Percentiles rank a stretch among this genome's conserved stretches.
phyloP scores from a whole-genome alignment of 2,329 filamentous ascomycete genomes.

The Sclerotinia sclerotiorum region DNA sequence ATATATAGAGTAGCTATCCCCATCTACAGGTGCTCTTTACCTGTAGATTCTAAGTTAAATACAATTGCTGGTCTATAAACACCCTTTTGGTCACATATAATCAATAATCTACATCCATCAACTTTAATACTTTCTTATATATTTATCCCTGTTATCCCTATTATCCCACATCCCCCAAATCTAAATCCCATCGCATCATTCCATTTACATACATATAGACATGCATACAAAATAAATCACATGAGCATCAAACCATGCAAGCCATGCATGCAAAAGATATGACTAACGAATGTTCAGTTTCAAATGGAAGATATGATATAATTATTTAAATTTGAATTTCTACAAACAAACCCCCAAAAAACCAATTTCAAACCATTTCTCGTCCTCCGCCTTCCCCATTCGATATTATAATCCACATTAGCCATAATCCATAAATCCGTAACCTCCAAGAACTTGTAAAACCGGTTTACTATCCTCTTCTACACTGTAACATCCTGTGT shows the following conservation, averaged over 20 bases:
- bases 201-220: neutral
- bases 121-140: neutral
- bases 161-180: neutral
- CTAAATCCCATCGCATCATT: neutral
- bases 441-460: neutral
- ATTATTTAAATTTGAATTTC: neutral
- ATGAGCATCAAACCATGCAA: conserved; percentile 15
- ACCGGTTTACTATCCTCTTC: neutral
- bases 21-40: too few relatives aligned
- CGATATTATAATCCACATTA: conserved; percentile 11
- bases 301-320: neutral
- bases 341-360: neutral
- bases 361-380: neutral
- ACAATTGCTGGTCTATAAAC: too few relatives aligned
- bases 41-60: too few relatives aligned
- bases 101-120: too few relatives aligned
- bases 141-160: neutral
- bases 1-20: too few relatives aligned
- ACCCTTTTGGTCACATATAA: too few relatives aligned
- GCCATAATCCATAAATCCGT: neutral
- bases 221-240: conserved; percentile 7
- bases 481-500: neutral
- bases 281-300: neutral
- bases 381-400: neutral
- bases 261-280: neutral